Percentiles rank a stretch among this genome's conserved stretches.
These are phyloP conservation scores for Candida pseudocylindracea DNA, from an alignment of 1,139 yeast species.

Conservation along the genomic window DNA sequence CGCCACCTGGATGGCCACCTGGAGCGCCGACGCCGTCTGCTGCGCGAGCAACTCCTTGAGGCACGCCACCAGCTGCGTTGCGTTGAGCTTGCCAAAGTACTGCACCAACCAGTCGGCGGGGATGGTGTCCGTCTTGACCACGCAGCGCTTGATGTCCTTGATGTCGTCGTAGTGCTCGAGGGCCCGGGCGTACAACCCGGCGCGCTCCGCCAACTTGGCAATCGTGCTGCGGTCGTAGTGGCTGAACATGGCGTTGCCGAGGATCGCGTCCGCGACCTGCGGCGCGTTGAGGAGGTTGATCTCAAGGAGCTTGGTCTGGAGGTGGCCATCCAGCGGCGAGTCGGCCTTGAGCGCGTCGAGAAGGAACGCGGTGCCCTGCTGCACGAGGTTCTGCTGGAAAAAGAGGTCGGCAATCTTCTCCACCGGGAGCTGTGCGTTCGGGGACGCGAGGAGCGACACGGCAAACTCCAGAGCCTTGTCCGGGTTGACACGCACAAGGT, in stretches of 20 bases:
- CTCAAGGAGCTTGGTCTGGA: constrained; percentile 88
- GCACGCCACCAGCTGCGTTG: constrained; percentile 81
- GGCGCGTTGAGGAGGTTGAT: constrained; percentile 91
- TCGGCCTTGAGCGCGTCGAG: constrained; percentile 91
- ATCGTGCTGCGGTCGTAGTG: constrained; percentile 89
- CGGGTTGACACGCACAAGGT: constrained; percentile 81
- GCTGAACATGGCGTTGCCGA: constrained; percentile 88
- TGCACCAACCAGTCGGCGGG: constrained; percentile 88
- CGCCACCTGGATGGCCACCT: constrained; percentile 89
- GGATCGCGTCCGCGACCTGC: constrained; percentile 96
- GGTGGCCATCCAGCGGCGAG: constrained; percentile 84
- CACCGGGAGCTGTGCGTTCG: constrained; percentile 45
- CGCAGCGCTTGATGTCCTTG: constrained; percentile 86
- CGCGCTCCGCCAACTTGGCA: constrained; percentile 83
- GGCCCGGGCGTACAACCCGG: constrained; percentile 87
- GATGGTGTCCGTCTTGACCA: constrained; percentile 67
- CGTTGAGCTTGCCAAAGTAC: constrained; percentile 85
- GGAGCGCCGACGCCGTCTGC: constrained; percentile 74
- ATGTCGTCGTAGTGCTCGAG: constrained; percentile 88
- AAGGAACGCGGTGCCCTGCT: constrained; percentile 97
- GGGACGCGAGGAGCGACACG: constrained; percentile 49
- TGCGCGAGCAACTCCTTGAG: constrained; percentile 66
- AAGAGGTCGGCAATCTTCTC: constrained; percentile 86
- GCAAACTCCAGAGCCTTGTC: constrained; percentile 98
- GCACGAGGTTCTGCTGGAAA: constrained; percentile 83